These are phyloP conservation scores for Thermothielavioides terrestris DNA, from an alignment of 495 filamentous ascomycete species.

Conservation along the genomic window DNA sequence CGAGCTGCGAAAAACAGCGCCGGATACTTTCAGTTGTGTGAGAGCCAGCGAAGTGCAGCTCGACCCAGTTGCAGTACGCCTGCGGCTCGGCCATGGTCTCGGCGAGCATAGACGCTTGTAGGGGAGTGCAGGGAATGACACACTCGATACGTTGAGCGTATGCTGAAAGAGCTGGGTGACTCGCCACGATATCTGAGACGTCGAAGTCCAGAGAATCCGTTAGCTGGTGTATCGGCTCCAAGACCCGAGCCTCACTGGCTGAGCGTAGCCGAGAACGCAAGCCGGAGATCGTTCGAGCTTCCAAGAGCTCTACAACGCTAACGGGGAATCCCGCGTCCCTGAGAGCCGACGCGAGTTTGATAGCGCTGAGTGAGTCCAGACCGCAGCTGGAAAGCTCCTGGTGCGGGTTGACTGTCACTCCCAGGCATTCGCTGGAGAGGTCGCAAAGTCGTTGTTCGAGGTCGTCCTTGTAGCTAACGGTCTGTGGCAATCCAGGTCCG, in stretches of 20 bases:
- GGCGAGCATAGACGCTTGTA: conserved; percentile 69
- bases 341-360: conserved; percentile 54
- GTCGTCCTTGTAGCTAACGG: conserved; percentile 22
- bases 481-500: background rate
- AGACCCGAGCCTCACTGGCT: background rate
- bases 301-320: conserved; percentile 49
- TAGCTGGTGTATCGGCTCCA: background rate
- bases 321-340: conserved; percentile 42
- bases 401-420: conserved; percentile 25
- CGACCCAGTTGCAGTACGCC: conserved; percentile 69
- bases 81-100: conserved; percentile 49
- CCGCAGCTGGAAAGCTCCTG: conserved; percentile 46
- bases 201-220: background rate
- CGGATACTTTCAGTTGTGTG: conserved; percentile 27
- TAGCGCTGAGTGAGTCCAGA: conserved; percentile 65
- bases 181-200: background rate
- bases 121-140: conserved; percentile 54
- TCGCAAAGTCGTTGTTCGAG: conserved; percentile 41
- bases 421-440: conserved; percentile 41
- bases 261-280: background rate
- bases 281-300: conserved; percentile 34
- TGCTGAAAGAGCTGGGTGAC: conserved; percentile 2
- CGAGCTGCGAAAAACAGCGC: conserved; percentile 38
- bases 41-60: conserved; percentile 42
- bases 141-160: conserved; percentile 35